A percentile compares a stretch with the other conserved stretches of the same genome.
Evolutionary conservation across 768 basidiomycete species (phyloP).

Genomic region (Amanita thiersii): DNA sequence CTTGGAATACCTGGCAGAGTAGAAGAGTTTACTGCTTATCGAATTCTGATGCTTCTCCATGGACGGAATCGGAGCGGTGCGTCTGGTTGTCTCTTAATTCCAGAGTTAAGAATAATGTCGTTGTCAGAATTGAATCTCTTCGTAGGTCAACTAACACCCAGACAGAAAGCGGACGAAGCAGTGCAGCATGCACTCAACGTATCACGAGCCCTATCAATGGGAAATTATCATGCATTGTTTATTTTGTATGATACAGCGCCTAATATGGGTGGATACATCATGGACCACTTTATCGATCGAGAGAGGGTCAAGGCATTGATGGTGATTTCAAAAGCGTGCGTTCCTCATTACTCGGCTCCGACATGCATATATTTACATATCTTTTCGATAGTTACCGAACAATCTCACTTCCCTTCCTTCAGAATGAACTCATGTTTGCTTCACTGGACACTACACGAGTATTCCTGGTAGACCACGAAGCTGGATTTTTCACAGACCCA

Average conservation of each 20-base stretch:
- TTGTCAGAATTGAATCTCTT: slow-evolving; percentile 84
- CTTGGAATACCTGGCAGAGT: slow-evolving; percentile 88
- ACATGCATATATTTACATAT: slow-evolving; percentile 2
- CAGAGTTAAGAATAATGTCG: slow-evolving; percentile 1
- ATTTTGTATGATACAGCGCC: slow-evolving; percentile 75
- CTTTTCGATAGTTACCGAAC: slow-evolving; percentile 77
- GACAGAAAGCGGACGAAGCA: slow-evolving; percentile 74
- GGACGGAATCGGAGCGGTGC: slow-evolving; percentile 89
- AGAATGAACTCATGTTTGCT: slow-evolving; percentile 82
- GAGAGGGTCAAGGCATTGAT: slow-evolving; percentile 83
- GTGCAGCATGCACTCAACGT: slow-evolving; percentile 88
- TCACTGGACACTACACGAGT: slow-evolving; percentile 46
- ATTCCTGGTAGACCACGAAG: slow-evolving; percentile 67
- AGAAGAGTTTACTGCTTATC: slow-evolving; percentile 96
- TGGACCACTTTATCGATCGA: slow-evolving; percentile 96
- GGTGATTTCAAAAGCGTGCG: slow-evolving; percentile 91
- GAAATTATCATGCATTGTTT: slow-evolving; percentile 93
- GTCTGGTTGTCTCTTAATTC: slow-evolving; percentile 16
- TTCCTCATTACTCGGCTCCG: slow-evolving; percentile 13
- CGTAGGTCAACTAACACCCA: slow-evolving; percentile 93
- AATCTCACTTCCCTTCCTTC: slow-evolving; percentile 69
- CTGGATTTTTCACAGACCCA: slow-evolving; percentile 59
- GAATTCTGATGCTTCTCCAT: slow-evolving; percentile 92
- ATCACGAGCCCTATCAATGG: slow-evolving; percentile 82
- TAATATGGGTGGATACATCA: slow-evolving; percentile 97